Percentiles rank a stretch among this genome's conserved stretches.
These are phyloP conservation scores for Nasturtium officinale DNA, from an alignment of 345 rosid species.

Conservation along the genomic window DNA sequence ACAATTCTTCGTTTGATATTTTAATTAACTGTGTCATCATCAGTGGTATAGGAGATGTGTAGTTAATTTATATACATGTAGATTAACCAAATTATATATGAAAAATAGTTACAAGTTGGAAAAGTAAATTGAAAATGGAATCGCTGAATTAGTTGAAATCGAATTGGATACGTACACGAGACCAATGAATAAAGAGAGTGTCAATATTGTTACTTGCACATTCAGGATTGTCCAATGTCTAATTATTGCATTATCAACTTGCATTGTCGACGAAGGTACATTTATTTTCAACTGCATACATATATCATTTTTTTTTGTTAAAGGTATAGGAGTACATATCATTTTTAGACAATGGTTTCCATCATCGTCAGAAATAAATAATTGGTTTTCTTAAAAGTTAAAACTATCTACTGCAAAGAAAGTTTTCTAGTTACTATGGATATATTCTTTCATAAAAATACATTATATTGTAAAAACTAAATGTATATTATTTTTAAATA, in stretches of 20 bases:
- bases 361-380: background rate
- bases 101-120: background rate
- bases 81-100: background rate
- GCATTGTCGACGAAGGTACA: conserved; percentile 5
- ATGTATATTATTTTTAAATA: no score
- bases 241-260: conserved; percentile 28
- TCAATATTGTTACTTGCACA: conserved; percentile 7
- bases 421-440: background rate
- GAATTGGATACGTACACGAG: conserved; percentile 31
- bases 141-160: background rate
- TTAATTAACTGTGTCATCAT: background rate
- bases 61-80: background rate
- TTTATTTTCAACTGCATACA: background rate
- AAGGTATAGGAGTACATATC: no score
- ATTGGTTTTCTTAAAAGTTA: background rate
- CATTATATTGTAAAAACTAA: no score
- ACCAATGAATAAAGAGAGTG: conserved; percentile 2
- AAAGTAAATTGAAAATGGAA: background rate
- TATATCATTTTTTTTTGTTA: no score
- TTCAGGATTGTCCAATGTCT: conserved; percentile 14
- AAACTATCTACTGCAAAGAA: background rate
- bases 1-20: background rate
- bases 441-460: no score
- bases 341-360: background rate
- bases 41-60: background rate